These are phyloP conservation scores for Yamadazyma sp. DNA, from an alignment of 1,139 yeast species.

Conservation along the genomic window DNA sequence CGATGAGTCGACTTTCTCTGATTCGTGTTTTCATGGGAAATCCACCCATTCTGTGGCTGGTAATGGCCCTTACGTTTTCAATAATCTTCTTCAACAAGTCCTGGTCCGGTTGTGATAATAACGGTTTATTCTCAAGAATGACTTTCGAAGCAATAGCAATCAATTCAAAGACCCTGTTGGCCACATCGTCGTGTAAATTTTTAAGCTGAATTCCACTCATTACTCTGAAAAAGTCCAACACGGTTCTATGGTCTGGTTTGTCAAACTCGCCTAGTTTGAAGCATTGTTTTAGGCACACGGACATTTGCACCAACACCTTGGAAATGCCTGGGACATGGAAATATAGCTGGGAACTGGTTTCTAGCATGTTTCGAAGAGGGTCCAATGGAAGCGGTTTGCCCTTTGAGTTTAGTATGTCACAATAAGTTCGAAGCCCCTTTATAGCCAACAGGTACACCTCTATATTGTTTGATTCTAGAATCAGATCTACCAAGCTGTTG, in stretches of 20 bases:
- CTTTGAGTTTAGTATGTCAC: constrained; percentile 20
- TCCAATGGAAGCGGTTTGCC: constrained; percentile 21
- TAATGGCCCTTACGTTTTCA: constrained; percentile 9
- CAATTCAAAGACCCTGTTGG: constrained; percentile 11
- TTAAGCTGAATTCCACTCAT: constrained; percentile 8
- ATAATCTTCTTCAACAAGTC: constrained; percentile 1
- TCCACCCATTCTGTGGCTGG: constrained; percentile 35
- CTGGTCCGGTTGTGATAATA: neutral
- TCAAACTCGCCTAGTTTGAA: constrained; percentile 8
- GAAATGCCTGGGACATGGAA: constrained; percentile 18
- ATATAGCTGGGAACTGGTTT: constrained; percentile 14
- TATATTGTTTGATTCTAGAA: constrained; percentile 24
- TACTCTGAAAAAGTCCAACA: constrained; percentile 10
- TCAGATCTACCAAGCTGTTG: constrained; percentile 24
- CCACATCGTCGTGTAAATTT: constrained; percentile 12
- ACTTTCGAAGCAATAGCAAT: constrained; percentile 1
- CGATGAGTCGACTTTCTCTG: constrained; percentile 23
- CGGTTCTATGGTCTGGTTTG: constrained; percentile 1
- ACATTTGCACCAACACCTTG: constrained; percentile 18
- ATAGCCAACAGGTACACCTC: constrained; percentile 26
- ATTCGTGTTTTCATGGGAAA: constrained; percentile 29
- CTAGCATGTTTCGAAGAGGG: constrained; percentile 18
- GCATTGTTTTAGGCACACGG: constrained; percentile 8
- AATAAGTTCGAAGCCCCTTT: constrained; percentile 22
- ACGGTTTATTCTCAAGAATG: neutral